phyloP scores from a whole-genome alignment of 805 yeast genomes.

The Schwanniomyces yamadae region DNA sequence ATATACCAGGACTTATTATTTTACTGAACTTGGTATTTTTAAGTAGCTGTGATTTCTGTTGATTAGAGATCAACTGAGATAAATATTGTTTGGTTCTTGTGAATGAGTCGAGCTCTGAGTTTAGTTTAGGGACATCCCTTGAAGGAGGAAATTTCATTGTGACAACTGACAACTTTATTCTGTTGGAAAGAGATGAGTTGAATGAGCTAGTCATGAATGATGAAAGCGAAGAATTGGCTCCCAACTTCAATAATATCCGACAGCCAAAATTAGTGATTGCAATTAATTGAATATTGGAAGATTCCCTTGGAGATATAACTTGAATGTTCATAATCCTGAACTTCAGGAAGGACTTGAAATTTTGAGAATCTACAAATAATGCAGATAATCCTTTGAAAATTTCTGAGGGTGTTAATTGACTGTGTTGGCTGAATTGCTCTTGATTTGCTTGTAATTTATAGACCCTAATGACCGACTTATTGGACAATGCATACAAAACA shows the following conservation, averaged over 20 bases:
- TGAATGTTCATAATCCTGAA: slow-evolving; percentile 63
- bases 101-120: slow-evolving; percentile 41
- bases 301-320: slow-evolving; percentile 62
- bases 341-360: slow-evolving; percentile 46
- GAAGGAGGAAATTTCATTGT: slow-evolving; percentile 70
- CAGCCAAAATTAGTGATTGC: slow-evolving; percentile 85
- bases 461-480: slow-evolving; percentile 76
- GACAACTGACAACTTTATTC: slow-evolving; percentile 33
- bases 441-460: slow-evolving; percentile 56
- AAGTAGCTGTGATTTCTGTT: slow-evolving; percentile 55
- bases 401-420: slow-evolving; percentile 43
- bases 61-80: slow-evolving; percentile 37
- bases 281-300: slow-evolving; percentile 66
- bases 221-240: slow-evolving; percentile 31
- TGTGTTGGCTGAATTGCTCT: slow-evolving; percentile 36
- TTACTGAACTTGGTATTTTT: slow-evolving; percentile 57
- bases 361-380: slow-evolving; percentile 56
- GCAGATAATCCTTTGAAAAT: slow-evolving; percentile 49
- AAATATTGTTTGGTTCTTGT: slow-evolving; percentile 41
- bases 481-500: slow-evolving; percentile 77
- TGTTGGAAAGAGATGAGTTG: slow-evolving; percentile 24
- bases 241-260: slow-evolving; percentile 60
- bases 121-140: slow-evolving; percentile 39
- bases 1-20: slow-evolving; percentile 83
- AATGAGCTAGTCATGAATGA: slow-evolving; percentile 21